These are phyloP conservation scores for Apiospora rasikravindrae DNA, from an alignment of 2,329 filamentous ascomycete species.

Conservation along the genomic window DNA sequence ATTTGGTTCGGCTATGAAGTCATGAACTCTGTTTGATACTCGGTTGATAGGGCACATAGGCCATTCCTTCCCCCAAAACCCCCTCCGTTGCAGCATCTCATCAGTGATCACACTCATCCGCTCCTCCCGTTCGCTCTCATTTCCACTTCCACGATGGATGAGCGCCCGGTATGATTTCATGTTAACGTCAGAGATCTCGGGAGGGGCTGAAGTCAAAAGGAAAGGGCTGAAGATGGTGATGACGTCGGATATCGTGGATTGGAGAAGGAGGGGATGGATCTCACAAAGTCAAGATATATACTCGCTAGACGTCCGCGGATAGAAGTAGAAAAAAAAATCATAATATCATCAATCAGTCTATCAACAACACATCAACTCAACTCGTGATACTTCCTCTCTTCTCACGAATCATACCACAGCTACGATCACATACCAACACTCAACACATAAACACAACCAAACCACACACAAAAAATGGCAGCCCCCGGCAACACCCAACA, in stretches of 20 bases:
- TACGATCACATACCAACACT: neutral
- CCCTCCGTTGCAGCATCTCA: neutral
- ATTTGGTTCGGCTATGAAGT: neutral
- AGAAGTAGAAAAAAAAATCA: neutral
- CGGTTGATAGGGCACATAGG: neutral
- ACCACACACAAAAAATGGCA: constrained; percentile 35
- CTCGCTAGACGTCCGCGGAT: neutral
- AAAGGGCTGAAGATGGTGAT: neutral
- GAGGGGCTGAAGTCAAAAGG: neutral
- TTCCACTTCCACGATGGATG: neutral
- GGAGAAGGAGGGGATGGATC: neutral
- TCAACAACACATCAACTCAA: neutral
- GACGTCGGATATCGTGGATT: neutral
- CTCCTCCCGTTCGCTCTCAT: neutral
- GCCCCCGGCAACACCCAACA: constrained; percentile 30
- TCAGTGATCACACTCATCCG: neutral
- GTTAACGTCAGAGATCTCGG: neutral
- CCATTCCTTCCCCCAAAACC: neutral
- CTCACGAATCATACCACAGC: neutral
- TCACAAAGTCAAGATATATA: neutral
- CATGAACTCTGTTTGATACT: neutral
- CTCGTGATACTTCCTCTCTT: neutral
- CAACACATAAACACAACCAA: constrained; percentile 8
- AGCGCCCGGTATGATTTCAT: neutral
- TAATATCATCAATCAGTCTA: too few relatives aligned